These are phyloP conservation scores for Leccinum fuscescens DNA, from an alignment of 1,284 basidiomycete genomes.

Conservation along the genomic window DNA sequence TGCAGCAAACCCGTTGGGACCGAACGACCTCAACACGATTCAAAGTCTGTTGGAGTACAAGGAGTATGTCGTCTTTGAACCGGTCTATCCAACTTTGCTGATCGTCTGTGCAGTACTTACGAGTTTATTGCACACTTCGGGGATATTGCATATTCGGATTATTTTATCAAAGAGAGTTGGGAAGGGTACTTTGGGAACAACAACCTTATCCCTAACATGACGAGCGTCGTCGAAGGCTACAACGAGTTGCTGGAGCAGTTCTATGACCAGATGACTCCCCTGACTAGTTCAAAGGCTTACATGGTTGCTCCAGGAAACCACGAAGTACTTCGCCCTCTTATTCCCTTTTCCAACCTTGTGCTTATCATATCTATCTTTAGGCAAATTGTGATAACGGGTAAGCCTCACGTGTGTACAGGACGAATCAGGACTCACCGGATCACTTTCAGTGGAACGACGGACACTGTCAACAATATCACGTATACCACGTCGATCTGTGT, in stretches of 20 bases:
- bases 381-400: conserved; percentile 31
- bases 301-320: conserved; percentile 31
- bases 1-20: conserved; percentile 24
- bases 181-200: conserved; percentile 30
- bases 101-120: no score
- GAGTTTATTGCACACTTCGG: no score
- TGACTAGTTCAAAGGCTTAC: conserved; percentile 26
- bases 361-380: background rate
- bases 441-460: conserved; percentile 22
- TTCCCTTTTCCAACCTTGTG: no score
- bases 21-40: conserved; percentile 30
- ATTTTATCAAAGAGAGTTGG: conserved; percentile 32
- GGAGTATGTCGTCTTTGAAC: no score
- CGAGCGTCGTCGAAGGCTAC: conserved; percentile 27
- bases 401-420: background rate
- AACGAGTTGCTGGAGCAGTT: conserved; percentile 26
- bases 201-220: conserved; percentile 28
- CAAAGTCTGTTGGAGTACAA: conserved; percentile 31
- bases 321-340: conserved; percentile 5
- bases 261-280: conserved; percentile 28
- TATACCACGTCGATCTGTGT: conserved; percentile 29
- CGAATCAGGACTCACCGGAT: background rate
- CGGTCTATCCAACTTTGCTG: no score
- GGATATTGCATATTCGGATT: no score
- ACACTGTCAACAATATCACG: conserved; percentile 25